Evolutionary conservation across 106 monocot species (phyloP).

Genomic region (Phalaenopsis aphrodite): DNA sequence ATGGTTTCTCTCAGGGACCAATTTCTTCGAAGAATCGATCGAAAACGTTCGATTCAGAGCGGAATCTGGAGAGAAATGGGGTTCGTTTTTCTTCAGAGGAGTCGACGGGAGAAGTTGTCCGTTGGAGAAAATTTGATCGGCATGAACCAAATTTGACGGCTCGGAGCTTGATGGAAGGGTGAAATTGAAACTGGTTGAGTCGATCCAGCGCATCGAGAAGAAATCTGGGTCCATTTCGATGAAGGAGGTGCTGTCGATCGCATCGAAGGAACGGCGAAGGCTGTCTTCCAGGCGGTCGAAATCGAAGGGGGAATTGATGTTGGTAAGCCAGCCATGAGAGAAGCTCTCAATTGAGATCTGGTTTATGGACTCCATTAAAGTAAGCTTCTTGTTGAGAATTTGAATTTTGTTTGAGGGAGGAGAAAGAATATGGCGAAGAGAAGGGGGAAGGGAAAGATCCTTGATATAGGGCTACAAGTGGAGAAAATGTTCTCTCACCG

Average conservation of each 20-base stretch:
- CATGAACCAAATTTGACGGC: background rate
- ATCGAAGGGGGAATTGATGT: conserved; percentile 20
- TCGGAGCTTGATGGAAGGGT: background rate
- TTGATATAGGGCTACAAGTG: background rate
- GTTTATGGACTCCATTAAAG: conserved; percentile 22
- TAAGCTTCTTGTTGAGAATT: background rate
- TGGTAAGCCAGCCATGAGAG: conserved; percentile 36
- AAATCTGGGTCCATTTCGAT: conserved; percentile 45
- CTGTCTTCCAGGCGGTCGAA: conserved; percentile 10
- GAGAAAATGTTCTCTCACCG: no score
- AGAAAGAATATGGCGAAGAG: conserved; percentile 1
- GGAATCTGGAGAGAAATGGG: background rate
- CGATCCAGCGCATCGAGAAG: conserved; percentile 21
- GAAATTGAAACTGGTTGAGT: background rate
- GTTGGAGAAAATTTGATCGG: conserved; percentile 7
- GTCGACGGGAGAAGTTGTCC: background rate
- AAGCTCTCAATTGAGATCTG: conserved; percentile 27
- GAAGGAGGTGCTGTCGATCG: conserved; percentile 15
- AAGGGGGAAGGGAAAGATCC: background rate
- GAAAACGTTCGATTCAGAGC: background rate
- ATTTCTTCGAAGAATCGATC: background rate
- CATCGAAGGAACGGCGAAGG: background rate
- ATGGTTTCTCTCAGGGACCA: background rate
- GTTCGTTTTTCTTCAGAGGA: background rate
- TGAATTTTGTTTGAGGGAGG: background rate